Percentiles rank a stretch among this genome's conserved stretches.
Conservation (phyloP, 2,329 filamentous ascomycete species). For the Mycosphaerella sp. region DNA sequence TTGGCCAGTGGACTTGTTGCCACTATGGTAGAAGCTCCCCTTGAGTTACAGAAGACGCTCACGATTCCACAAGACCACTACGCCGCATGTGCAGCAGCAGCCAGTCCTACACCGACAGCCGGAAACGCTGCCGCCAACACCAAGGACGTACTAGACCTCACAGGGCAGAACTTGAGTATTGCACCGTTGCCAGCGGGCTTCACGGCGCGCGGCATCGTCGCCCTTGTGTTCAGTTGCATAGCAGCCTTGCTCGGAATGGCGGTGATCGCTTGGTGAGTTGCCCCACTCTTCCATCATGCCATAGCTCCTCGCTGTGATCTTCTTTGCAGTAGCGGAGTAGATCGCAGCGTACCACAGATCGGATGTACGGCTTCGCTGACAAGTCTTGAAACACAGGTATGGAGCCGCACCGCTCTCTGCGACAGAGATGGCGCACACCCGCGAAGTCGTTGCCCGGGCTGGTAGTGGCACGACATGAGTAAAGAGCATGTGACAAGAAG, state of each 20-base stretch:
- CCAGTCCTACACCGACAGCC: conserved; percentile 40
- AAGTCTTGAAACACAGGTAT: conserved; percentile 29
- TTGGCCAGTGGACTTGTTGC: conserved; percentile 47
- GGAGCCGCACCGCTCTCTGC: conserved; percentile 30
- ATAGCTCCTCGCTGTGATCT: conserved; percentile 8
- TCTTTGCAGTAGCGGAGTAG: conserved; percentile 2
- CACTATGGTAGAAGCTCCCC: conserved; percentile 47
- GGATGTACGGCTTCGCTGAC: conserved; percentile 11
- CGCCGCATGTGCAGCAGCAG: conserved; percentile 51
- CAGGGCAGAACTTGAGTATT: conserved; percentile 53
- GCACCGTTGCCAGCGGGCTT: conserved; percentile 61
- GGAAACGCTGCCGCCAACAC: conserved; percentile 76
- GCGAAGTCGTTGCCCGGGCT: conserved; percentile 25
- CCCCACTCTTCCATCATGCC: conserved; percentile 1
- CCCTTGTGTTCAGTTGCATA: conserved; percentile 65
- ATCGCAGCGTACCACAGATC: neutral
- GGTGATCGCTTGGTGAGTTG: conserved; percentile 61
- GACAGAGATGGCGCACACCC: conserved; percentile 25
- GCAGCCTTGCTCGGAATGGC: conserved; percentile 62
- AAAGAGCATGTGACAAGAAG: neutral
- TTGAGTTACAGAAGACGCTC: conserved; percentile 55
- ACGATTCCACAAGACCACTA: conserved; percentile 58
- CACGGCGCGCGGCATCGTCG: conserved; percentile 64
- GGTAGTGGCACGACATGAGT: conserved; percentile 12
- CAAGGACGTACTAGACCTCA: conserved; percentile 56